Base-by-base conservation (phyloP, 345 rosid species). In the Kernera saxatilis region DNA sequence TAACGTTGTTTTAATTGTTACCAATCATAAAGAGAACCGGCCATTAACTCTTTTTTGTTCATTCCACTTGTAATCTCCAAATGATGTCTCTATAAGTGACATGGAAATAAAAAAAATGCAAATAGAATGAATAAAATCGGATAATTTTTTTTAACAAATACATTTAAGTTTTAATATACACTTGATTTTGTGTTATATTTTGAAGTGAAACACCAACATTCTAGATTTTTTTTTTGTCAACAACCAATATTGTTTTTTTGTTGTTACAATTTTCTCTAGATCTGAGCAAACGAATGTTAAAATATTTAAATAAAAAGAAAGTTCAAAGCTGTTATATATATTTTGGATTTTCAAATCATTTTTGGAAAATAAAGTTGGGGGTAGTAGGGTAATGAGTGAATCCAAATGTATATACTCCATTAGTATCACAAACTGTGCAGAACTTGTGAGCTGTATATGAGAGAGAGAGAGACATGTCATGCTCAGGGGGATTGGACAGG, bases 401-500 rank as follows among this genome's bases (percentile, higher is more conserved):
- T 7, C 6, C 2, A 52, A 17, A 43, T 53, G 44, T 29, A n/a
- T n/a, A n/a, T n/a, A n/a, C n/a, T n/a, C 48, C 15, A 41, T 32
- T 32, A 12, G 55, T 6, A 52, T 18, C 6, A 43, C 27, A 44
- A 35, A 2, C 7, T 60, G n/a, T 29, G 52, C 36, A 10, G 40
- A 54, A 33, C 37, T 46, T 57, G 40, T 58, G 53, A 52, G 54
- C 25, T 32, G 73, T 32, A 18, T 9, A n/a, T 33, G 55, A 57
- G 41, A 22, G 22, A 1, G 33, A 8, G 41, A 19, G 55, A 0
- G 57, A 76, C 53, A 55, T 27, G 71, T 55, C 71, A 69, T 54
- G 70, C 44, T 23, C 57, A 36, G 33, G 36, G 56, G 70, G 79
- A 69, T 36, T 44, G 61, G 66, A 63, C 79, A 76, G 51, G 54